Evolutionary conservation across 2,329 filamentous ascomycete species (phyloP).

Genomic region (Harringtonia aguacate): DNA sequence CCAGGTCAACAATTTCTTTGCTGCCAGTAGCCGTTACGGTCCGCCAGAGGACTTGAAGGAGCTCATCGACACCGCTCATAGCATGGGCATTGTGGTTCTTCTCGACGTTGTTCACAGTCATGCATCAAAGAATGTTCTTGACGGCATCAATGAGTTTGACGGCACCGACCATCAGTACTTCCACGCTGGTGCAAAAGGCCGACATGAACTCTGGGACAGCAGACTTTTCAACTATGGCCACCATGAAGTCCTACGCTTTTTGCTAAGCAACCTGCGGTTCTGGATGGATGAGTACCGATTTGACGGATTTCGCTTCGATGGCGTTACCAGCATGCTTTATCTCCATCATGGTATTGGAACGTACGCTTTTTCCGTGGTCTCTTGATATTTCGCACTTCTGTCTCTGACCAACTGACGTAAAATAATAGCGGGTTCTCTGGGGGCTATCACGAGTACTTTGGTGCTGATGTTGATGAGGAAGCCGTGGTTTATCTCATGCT

Average conservation of each 20-base stretch:
- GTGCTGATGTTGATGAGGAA: constrained; percentile 78
- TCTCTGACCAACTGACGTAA: not conserved
- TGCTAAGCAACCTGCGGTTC: constrained; percentile 89
- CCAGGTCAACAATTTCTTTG: constrained; percentile 98
- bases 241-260: constrained; percentile 90
- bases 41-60: constrained; percentile 92
- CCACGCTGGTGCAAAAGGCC: constrained; percentile 73
- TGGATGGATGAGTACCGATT: constrained; percentile 99
- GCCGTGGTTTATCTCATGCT: constrained; percentile 92
- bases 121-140: constrained; percentile 92
- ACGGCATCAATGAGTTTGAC: constrained; percentile 93
- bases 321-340: constrained; percentile 98
- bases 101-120: constrained; percentile 97
- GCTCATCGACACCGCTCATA: constrained; percentile 88
- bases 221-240: constrained; percentile 93
- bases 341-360: constrained; percentile 92
- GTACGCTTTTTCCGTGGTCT: constrained; percentile 38
- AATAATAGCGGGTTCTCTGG: constrained; percentile 74
- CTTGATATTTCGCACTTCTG: not conserved
- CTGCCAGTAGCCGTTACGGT: constrained; percentile 90
- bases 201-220: constrained; percentile 92
- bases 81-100: constrained; percentile 80
- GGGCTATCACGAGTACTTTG: constrained; percentile 97
- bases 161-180: constrained; percentile 94
- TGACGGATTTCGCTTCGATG: constrained; percentile 95